phyloP scores from a whole-genome alignment of 164 flowering plant species.

The Tetracentron sinense region DNA sequence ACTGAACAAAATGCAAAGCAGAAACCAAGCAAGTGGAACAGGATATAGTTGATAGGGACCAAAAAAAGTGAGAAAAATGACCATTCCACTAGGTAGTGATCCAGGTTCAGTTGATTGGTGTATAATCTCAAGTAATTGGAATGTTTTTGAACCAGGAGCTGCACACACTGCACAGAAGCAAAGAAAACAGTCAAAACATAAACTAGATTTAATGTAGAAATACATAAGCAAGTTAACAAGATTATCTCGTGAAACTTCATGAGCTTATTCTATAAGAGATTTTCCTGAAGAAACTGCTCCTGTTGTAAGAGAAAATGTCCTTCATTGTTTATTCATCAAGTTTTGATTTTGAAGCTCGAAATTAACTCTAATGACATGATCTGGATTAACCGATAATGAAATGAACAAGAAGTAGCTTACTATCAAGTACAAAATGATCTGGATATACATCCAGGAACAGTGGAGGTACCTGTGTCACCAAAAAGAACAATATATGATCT shows the following conservation, averaged over 20 bases:
- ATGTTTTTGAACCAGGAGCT: slow-evolving; percentile 99
- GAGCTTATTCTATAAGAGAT: not conserved
- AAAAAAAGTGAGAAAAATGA: slow-evolving; percentile 19
- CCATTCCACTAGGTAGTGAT: slow-evolving; percentile 86
- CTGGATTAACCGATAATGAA: not conserved
- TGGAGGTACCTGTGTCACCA: slow-evolving; percentile 78
- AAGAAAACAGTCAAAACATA: slow-evolving; percentile 13
- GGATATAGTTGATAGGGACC: not conserved
- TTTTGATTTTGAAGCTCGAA: not conserved
- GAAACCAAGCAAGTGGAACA: not conserved
- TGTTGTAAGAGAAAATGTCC: not conserved
- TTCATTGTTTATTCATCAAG: not conserved
- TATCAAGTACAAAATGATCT: slow-evolving; percentile 85
- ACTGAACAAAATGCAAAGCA: not conserved
- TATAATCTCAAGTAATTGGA: slow-evolving; percentile 92
- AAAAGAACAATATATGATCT: slow-evolving; percentile 4
- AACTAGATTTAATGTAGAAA: not conserved
- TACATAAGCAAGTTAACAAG: not conserved
- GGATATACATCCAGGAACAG: slow-evolving; percentile 82
- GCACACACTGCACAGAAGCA: slow-evolving; percentile 86
- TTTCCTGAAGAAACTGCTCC: not conserved
- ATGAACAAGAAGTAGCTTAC: slow-evolving; percentile 47
- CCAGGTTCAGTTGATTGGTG: slow-evolving; percentile 62
- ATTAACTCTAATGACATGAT: not conserved
- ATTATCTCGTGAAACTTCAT: not conserved